A percentile compares a stretch with the other conserved stretches of the same genome.
Conservation (phyloP, 179 eudicot genomes). For the Amaranthus tricolor region DNA sequence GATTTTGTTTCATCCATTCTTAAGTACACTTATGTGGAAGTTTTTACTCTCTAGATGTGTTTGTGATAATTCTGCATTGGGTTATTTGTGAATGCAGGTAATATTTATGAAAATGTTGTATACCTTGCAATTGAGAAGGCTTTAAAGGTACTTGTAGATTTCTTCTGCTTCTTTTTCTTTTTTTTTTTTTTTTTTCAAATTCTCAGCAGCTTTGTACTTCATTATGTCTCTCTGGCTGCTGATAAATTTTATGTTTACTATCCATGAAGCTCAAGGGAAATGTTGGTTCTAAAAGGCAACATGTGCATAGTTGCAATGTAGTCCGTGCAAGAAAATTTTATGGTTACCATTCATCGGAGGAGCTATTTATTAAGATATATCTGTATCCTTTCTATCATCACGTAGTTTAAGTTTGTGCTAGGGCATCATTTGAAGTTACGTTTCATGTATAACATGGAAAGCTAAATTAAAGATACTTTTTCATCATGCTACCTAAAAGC, state of each 20-base stretch:
- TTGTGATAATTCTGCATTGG: conserved; percentile 1
- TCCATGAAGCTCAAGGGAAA: conserved; percentile 69
- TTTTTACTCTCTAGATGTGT: neutral
- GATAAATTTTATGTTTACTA: conserved; percentile 12
- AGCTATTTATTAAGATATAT: conserved; percentile 78
- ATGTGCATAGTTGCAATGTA: conserved; percentile 82
- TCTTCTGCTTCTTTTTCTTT: neutral
- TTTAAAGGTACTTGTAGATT: conserved; percentile 58
- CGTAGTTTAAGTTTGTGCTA: neutral
- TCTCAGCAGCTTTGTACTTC: conserved; percentile 2
- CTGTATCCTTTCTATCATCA: conserved; percentile 68
- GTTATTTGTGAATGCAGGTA: conserved; percentile 39
- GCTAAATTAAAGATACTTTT: neutral
- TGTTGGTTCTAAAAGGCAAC: conserved; percentile 86
- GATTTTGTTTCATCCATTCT: neutral
- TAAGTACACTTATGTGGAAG: neutral
- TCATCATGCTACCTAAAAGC: neutral
- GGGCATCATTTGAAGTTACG: neutral
- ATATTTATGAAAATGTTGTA: conserved; percentile 43
- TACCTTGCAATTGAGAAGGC: conserved; percentile 79
- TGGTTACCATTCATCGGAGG: conserved; percentile 84
- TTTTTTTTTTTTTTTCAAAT: neutral
- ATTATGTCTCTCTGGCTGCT: conserved; percentile 11
- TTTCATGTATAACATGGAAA: neutral
- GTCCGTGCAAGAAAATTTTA: conserved; percentile 82